Evolutionary conservation across 169 alveolate species (phyloP), one percentile per base, ranked within the genome.

Genomic region (Plasmodium inui): DNA sequence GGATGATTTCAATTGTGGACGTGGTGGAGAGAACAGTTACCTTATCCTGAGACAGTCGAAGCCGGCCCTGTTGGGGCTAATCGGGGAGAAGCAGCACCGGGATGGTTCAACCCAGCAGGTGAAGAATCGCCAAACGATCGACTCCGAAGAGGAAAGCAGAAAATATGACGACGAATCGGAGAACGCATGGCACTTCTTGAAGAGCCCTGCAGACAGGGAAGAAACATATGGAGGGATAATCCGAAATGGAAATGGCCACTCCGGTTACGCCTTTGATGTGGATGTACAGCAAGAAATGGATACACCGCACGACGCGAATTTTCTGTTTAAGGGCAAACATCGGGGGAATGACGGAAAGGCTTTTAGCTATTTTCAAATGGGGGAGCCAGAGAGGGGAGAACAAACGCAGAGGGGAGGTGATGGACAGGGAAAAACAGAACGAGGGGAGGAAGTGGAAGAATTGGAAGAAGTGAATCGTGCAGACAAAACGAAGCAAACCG

Each of bases 21-120:
- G 19, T 44, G 85, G 57, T n/a, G n/a, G n/a, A n/a, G n/a, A n/a
- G n/a, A n/a, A n/a, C 34, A 79, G 28, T 79, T 79, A 41, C 57
- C 22, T n/a, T n/a, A n/a, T n/a, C n/a, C n/a, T 55, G 71, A 55
- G 71, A 17, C 71, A 3, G 71, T 55, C 0, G 71, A 0, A 55
- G 26, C 71, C 71, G 71, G n/a, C 5, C 26, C 71, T 17, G 26
- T 55, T 55, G 26, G 26, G 26, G 9, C 71, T 55, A 14, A 2
- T 55, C 26, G 71, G 26, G 71, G 71, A 55, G 71, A n/a, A 55
- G 26, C 44, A n/a, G n/a, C n/a, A n/a, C n/a, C n/a, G n/a, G n/a
- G n/a, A n/a, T n/a, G n/a, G n/a, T n/a, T n/a, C n/a, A n/a, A n/a
- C n/a, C n/a, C n/a, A n/a, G n/a, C n/a, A n/a, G n/a, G n/a, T n/a